phyloP scores from a whole-genome alignment of 2,329 filamentous ascomycete genomes.

The Daldinia sp. region DNA sequence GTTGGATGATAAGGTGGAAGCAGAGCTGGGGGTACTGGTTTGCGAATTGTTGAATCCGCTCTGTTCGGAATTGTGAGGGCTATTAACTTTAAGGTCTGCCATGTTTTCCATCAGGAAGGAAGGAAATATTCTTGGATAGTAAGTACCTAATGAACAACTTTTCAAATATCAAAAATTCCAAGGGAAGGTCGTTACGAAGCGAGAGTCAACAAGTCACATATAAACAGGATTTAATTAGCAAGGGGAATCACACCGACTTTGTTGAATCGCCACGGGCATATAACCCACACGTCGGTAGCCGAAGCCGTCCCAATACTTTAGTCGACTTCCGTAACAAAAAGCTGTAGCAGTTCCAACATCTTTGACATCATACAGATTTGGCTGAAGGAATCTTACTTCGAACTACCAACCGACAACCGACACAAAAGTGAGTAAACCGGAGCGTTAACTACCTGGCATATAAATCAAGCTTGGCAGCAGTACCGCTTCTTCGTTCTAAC shows the following conservation, averaged over 20 bases:
- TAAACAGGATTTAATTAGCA: neutral
- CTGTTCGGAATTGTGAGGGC: conserved; percentile 11
- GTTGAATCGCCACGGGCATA: conserved; percentile 15
- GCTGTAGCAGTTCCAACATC: conserved; percentile 6
- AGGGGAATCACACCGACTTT: conserved; percentile 24
- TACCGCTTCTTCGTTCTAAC: conserved; percentile 11
- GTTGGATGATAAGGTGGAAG: conserved; percentile 2
- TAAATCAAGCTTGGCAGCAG: conserved; percentile 23
- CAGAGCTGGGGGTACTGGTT: conserved; percentile 8
- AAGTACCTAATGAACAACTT: neutral
- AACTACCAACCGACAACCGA: conserved; percentile 30
- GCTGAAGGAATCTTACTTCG: neutral
- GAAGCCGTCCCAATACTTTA: conserved; percentile 8
- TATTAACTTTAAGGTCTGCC: conserved; percentile 11
- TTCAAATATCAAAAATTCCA: neutral
- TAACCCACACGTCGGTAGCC: conserved; percentile 16
- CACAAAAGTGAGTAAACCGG: conserved; percentile 10
- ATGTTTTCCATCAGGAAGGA: neutral
- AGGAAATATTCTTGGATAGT: neutral
- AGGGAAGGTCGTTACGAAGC: neutral
- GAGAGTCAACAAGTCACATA: conserved; percentile 7
- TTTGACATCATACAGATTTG: conserved; percentile 5
- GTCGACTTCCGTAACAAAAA: conserved; percentile 1
- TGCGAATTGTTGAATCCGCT: conserved; percentile 12
- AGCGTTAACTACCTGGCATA: conserved; percentile 1